Evolutionary conservation across 257 asterid genomes (phyloP).

Genomic region (Linderniella brevidens): DNA sequence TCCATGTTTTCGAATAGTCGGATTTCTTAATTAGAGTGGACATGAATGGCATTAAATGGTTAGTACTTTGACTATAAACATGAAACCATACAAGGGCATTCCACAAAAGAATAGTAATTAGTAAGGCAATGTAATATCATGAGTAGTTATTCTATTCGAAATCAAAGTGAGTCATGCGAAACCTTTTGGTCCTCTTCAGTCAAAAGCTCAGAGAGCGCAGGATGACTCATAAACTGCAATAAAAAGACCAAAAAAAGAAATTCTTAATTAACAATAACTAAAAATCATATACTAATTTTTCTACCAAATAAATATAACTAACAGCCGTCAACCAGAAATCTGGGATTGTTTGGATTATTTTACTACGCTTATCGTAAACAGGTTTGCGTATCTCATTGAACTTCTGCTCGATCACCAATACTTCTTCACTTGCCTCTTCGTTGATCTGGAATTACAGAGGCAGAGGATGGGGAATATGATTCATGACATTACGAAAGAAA

Average conservation of each 20-base stretch:
- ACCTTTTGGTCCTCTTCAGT: constrained; percentile 94
- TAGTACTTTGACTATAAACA: too few relatives aligned
- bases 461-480: not conserved
- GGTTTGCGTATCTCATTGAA: constrained; percentile 77
- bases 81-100: not conserved
- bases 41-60: too few relatives aligned
- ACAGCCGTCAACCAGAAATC: constrained; percentile 97
- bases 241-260: constrained; percentile 4
- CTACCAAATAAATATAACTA: constrained; percentile 17
- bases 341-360: constrained; percentile 57
- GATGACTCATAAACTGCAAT: constrained; percentile 82
- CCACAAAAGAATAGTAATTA: constrained; percentile 1
- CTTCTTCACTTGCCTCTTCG: constrained; percentile 89
- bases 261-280: constrained; percentile 3
- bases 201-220: constrained; percentile 74
- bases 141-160: not conserved
- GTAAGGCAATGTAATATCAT: constrained; percentile 1
- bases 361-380: constrained; percentile 67
- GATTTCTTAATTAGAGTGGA: too few relatives aligned
- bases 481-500: not conserved
- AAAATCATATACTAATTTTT: not conserved
- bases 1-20: too few relatives aligned
- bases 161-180: constrained; percentile 10
- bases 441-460: constrained; percentile 46
- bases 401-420: constrained; percentile 82